These are phyloP conservation scores for Moringa oleifera DNA, from an alignment of 345 rosid genomes.

Conservation along the genomic window DNA sequence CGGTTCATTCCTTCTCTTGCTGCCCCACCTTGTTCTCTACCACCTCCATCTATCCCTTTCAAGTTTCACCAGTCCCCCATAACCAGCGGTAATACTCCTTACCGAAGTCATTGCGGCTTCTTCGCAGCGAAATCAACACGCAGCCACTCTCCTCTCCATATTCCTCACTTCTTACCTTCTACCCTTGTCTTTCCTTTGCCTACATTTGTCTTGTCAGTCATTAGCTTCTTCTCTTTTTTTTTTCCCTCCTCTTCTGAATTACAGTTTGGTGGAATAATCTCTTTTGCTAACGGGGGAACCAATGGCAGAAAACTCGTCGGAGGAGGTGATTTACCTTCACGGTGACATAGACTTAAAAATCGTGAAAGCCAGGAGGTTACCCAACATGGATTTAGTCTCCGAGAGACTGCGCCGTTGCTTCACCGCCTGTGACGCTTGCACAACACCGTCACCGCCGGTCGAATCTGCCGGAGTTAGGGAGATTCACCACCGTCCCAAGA, in stretches of 20 bases:
- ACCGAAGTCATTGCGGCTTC: no score
- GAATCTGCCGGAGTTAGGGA: constrained; percentile 3
- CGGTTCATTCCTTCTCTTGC: no score
- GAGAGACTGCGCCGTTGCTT: constrained; percentile 41
- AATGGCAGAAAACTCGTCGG: constrained; percentile 31
- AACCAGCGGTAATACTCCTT: no score
- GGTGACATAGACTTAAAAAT: constrained; percentile 78
- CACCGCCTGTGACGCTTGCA: constrained; percentile 34
- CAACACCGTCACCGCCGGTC: not conserved
- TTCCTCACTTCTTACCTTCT: no score
- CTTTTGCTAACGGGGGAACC: not conserved
- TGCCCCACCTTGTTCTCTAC: no score
- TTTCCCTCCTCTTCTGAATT: not conserved
- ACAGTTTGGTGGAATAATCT: not conserved
- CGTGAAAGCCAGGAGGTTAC: constrained; percentile 50
- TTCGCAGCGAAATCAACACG: no score
- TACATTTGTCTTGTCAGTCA: not conserved
- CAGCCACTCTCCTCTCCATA: not conserved
- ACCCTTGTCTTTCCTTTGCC: not conserved
- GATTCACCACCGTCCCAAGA: constrained; percentile 29
- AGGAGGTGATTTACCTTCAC: constrained; percentile 39
- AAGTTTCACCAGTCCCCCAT: no score
- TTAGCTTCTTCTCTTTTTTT: not conserved
- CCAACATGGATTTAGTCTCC: constrained; percentile 66
- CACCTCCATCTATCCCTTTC: no score